Conservation (phyloP, 345 rosid genomes). For the Gynandropsis gynandra region DNA sequence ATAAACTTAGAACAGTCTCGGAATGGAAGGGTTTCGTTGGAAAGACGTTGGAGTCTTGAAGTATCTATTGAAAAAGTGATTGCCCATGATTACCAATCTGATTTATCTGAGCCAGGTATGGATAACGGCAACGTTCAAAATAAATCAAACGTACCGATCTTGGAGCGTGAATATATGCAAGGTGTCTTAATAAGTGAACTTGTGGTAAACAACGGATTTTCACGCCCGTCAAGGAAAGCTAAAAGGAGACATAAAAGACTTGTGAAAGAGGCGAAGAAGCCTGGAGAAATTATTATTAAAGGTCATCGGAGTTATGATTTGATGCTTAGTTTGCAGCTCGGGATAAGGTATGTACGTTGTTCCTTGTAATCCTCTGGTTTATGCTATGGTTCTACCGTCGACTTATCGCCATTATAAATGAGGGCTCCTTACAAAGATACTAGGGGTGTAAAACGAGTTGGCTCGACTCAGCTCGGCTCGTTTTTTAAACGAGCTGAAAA, state of each 20-base stretch:
- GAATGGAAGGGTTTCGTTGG: conserved; percentile 60
- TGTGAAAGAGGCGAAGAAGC: conserved; percentile 74
- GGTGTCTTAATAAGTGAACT: conserved; percentile 90
- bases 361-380: conserved; percentile 11
- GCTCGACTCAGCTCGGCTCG: too few relatives aligned
- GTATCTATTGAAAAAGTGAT: conserved; percentile 94
- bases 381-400: too few relatives aligned
- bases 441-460: too few relatives aligned
- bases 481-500: too few relatives aligned
- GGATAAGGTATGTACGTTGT: conserved; percentile 59
- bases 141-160: conserved; percentile 44
- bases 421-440: too few relatives aligned
- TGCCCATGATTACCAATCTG: conserved; percentile 58
- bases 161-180: conserved; percentile 97
- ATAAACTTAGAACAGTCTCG: conserved; percentile 76
- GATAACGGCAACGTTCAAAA: conserved; percentile 32
- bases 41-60: conserved; percentile 98
- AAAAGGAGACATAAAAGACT: conserved; percentile 60
- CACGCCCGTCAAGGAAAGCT: conserved; percentile 66
- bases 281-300: conserved; percentile 91
- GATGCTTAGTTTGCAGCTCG: conserved; percentile 94
- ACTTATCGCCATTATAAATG: too few relatives aligned
- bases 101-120: conserved; percentile 36
- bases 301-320: conserved; percentile 97
- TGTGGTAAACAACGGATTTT: conserved; percentile 60